Conservation (phyloP, 345 rosid genomes). For the Streptanthus diversifolius region DNA sequence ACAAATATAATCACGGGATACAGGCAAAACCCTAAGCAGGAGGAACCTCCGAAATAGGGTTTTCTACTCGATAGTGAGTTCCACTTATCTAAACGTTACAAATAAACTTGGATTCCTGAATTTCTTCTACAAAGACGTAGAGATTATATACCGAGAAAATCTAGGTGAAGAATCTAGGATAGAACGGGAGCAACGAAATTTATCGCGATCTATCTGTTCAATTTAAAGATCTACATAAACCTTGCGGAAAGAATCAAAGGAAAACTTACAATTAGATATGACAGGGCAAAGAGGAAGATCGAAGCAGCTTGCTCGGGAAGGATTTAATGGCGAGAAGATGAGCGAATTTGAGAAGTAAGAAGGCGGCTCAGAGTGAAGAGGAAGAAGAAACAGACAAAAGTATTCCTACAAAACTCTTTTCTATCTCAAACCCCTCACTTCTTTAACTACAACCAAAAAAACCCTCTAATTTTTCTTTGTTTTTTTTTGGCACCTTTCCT, state of each 20-base stretch:
- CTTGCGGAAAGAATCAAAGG: not conserved
- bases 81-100: not conserved
- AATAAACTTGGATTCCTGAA: not conserved
- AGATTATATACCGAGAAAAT: not conserved
- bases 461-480: not conserved
- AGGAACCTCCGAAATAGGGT: conserved; percentile 4
- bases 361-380: conserved; percentile 15
- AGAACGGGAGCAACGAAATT: not conserved
- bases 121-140: not conserved
- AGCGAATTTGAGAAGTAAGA: not conserved
- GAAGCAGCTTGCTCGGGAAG: conserved; percentile 1
- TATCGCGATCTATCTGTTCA: not conserved
- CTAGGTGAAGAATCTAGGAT: not conserved
- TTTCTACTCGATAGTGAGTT: conserved; percentile 2
- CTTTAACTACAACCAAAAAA: no score
- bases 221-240: conserved; percentile 13
- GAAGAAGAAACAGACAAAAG: not conserved
- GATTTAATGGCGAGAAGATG: not conserved
- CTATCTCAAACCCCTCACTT: not conserved
- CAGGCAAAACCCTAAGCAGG: not conserved
- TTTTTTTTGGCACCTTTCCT: no score
- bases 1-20: not conserved
- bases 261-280: not conserved
- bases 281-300: not conserved
- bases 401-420: not conserved